Conservation (phyloP, 2,329 filamentous ascomycete genomes). For the Diaporthe amygdali region DNA sequence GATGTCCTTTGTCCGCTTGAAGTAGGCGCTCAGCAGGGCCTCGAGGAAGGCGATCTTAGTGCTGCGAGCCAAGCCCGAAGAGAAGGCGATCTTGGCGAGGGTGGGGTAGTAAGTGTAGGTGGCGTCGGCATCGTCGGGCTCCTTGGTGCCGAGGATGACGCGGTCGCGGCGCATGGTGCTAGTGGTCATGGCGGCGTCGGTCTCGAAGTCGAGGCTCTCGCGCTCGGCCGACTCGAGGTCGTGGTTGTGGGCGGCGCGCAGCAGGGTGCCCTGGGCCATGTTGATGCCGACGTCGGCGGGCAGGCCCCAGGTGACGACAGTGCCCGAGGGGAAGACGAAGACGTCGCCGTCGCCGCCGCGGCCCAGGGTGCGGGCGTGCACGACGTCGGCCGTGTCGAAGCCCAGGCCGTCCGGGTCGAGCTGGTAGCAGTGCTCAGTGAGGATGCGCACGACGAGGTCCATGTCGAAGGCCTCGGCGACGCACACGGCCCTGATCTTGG, state of each 20-base stretch:
- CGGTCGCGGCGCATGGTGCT: constrained; percentile 86
- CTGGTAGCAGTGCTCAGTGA: constrained; percentile 63
- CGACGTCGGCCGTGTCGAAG: constrained; percentile 66
- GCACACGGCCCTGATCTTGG: constrained; percentile 63
- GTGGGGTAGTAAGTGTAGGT: constrained; percentile 53
- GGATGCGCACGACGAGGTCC: constrained; percentile 61
- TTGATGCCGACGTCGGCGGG: constrained; percentile 74
- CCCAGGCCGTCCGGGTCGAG: constrained; percentile 67
- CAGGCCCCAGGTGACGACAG: constrained; percentile 90
- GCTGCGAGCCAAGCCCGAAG: constrained; percentile 87
- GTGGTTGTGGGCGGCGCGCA: constrained; percentile 76
- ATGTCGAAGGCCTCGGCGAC: constrained; percentile 70
- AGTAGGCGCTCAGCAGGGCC: constrained; percentile 80
- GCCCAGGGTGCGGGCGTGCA: constrained; percentile 65
- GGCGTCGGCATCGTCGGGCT: constrained; percentile 45
- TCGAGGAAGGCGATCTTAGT: constrained; percentile 95
- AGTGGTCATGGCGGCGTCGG: constrained; percentile 74
- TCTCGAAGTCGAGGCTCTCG: constrained; percentile 76
- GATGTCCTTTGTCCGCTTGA: constrained; percentile 84
- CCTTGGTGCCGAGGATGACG: constrained; percentile 83
- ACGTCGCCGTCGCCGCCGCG: constrained; percentile 77
- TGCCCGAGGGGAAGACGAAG: constrained; percentile 95
- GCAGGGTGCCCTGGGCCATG: constrained; percentile 73
- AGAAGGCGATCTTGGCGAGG: constrained; percentile 94
- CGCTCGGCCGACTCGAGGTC: constrained; percentile 77